Evolutionary conservation across 345 rosid species (phyloP).

Genomic region (Murraya paniculata): DNA sequence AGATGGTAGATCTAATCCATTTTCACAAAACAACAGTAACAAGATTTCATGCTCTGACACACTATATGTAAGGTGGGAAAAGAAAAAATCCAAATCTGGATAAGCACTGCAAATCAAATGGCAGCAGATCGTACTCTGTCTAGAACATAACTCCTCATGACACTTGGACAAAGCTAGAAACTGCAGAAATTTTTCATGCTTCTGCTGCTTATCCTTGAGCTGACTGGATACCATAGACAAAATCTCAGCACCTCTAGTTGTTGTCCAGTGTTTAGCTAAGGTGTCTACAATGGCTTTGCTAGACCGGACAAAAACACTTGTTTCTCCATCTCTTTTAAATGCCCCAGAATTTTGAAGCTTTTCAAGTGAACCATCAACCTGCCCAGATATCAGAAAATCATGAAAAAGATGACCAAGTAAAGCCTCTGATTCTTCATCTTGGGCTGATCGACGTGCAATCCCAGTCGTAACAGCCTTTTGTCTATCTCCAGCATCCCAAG

Average conservation of each 20-base stretch:
- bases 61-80: not conserved
- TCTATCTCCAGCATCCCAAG: slow-evolving; percentile 59
- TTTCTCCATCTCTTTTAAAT: slow-evolving; percentile 87
- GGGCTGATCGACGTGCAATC: slow-evolving; percentile 57
- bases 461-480: slow-evolving; percentile 45
- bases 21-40: not conserved
- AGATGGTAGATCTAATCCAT: not conserved
- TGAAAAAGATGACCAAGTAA: slow-evolving; percentile 80
- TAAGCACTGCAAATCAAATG: not conserved
- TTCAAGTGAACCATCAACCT: slow-evolving; percentile 59
- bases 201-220: slow-evolving; percentile 84
- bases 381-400: slow-evolving; percentile 63
- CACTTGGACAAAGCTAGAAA: slow-evolving; percentile 97
- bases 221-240: slow-evolving; percentile 73
- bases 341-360: slow-evolving; percentile 75
- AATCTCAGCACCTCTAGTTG: slow-evolving; percentile 95
- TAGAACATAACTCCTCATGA: slow-evolving; percentile 88
- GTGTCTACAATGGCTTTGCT: slow-evolving; percentile 90
- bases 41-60: not conserved
- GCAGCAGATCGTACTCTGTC: slow-evolving; percentile 56
- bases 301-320: slow-evolving; percentile 70
- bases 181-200: slow-evolving; percentile 80
- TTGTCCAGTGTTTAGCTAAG: slow-evolving; percentile 97
- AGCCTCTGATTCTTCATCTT: slow-evolving; percentile 91
- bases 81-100: not conserved